Evolutionary conservation across 441 rosid species (phyloP).

Genomic region (Isatis lusitanica): DNA sequence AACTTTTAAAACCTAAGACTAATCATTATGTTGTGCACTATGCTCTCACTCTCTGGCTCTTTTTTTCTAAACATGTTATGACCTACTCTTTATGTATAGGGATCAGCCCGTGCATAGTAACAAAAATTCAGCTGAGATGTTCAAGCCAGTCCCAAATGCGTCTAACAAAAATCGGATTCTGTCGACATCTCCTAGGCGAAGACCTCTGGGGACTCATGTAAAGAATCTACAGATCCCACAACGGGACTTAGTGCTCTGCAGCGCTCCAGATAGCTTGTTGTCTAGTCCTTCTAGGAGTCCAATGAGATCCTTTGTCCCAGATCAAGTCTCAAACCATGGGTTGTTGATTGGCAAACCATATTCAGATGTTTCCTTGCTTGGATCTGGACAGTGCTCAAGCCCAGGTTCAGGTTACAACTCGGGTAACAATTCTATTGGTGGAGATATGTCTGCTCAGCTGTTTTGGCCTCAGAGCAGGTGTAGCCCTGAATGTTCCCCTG

Average conservation of each 20-base stretch:
- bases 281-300: conserved; percentile 99
- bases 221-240: conserved; percentile 72
- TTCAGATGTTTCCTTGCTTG: conserved; percentile 58
- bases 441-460: conserved; percentile 82
- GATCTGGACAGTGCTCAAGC: conserved; percentile 95
- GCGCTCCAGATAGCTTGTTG: conserved; percentile 93
- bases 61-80: conserved; percentile 8
- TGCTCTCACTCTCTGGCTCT: conserved; percentile 8
- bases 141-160: conserved; percentile 53
- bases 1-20: neutral
- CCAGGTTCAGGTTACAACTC: conserved; percentile 95
- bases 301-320: conserved; percentile 62
- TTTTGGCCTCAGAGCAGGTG: conserved; percentile 92
- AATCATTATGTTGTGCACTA: conserved; percentile 3
- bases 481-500: conserved; percentile 96
- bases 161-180: conserved; percentile 47
- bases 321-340: conserved; percentile 63
- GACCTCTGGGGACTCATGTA: conserved; percentile 52
- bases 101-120: conserved; percentile 49
- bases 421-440: conserved; percentile 91
- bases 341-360: conserved; percentile 56
- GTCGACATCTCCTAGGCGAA: conserved; percentile 61
- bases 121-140: conserved; percentile 52
- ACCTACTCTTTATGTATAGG: conserved; percentile 43
- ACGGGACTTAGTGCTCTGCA: conserved; percentile 51